Evolutionary conservation across 1,284 basidiomycete genomes (phyloP).

Genomic region (Exsudoporus floridanus): DNA sequence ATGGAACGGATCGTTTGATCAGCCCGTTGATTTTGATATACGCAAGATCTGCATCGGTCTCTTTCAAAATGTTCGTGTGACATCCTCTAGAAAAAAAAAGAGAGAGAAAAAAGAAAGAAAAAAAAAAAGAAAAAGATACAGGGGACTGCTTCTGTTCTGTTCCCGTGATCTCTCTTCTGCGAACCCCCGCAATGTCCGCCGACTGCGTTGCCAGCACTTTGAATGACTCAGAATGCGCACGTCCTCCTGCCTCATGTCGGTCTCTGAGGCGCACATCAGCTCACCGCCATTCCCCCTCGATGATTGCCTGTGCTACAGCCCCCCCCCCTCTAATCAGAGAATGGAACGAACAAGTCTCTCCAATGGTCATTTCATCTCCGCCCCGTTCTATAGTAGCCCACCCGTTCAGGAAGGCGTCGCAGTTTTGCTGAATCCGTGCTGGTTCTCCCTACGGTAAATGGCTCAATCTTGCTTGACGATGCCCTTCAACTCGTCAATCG

Average conservation of each 20-base stretch:
- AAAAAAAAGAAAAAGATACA: no score
- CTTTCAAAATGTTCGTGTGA: not conserved
- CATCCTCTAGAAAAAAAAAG: no score
- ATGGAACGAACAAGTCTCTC: slow-evolving; percentile 14
- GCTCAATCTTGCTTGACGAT: slow-evolving; percentile 9
- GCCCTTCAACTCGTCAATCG: slow-evolving; percentile 12
- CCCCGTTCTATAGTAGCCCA: slow-evolving; percentile 8
- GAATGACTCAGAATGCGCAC: slow-evolving; percentile 6
- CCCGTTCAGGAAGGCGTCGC: slow-evolving; percentile 25
- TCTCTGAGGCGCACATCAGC: slow-evolving; percentile 18
- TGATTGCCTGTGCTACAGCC: slow-evolving; percentile 6
- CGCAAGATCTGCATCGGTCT: slow-evolving; percentile 13
- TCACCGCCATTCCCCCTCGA: slow-evolving; percentile 17
- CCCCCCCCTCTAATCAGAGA: slow-evolving; percentile 12
- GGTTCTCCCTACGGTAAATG: slow-evolving; percentile 32
- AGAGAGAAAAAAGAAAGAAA: no score
- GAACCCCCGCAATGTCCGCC: slow-evolving; percentile 16
- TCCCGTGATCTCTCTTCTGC: slow-evolving; percentile 6
- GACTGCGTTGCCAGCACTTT: slow-evolving; percentile 15
- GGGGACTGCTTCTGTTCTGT: not conserved
- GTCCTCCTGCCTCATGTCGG: slow-evolving; percentile 22
- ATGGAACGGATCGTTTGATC: slow-evolving; percentile 22
- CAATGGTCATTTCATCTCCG: slow-evolving; percentile 33
- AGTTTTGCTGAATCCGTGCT: slow-evolving; percentile 21
- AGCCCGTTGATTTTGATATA: slow-evolving; percentile 14